Base-by-base conservation (phyloP, 2,329 filamentous ascomycete species). In the Cyphellophora attinorum region DNA sequence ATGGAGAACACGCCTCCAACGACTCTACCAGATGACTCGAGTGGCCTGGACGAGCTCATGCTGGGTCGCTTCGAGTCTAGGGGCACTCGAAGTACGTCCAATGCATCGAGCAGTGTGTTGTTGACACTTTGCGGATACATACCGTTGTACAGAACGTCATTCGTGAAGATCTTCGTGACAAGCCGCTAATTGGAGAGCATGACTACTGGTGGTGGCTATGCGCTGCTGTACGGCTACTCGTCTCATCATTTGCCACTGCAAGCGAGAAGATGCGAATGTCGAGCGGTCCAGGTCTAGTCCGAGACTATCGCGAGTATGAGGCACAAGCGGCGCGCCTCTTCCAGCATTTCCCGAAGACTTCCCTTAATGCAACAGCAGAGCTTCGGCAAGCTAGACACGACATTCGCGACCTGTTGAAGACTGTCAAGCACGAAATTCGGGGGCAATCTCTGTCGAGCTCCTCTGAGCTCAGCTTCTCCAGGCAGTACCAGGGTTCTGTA, bases 71-170 rank as follows among this genome's bases (percentile, higher is more conserved):
- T 31, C n/a, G 40, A 37, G 14, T 33, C 35, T 33, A 31, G 13
- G 16, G 11, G 34, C n/a, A 28, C 17, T 16, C 15, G 34, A 11
- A 32, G n/a, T n/a, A n/a, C 14, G 11, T 16, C 27, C 23, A 27
- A 29, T 5, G 39, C 43, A n/a, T 44, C 44, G 13, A 33, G 14
- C 23, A 42, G 19, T 46, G 42, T 23, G 34, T 40, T 11, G 61
- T 65, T 31, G 64, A 68, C 36, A 54, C 65, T 21, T 50, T 67
- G 23, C 66, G 63, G 34, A 59, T 67, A 5, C 64, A 68, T 41
- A 63, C 57, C 17, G 63, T 67, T 2, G 62, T 67, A 2, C 64
- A 68, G 38, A 56, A 53, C 5, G 66, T 67, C 29, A 63, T 61
- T 41, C 59, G 63, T 11, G 64, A 67, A 41, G 62, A 65, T 35